phyloP scores from a whole-genome alignment of 805 yeast genomes.

The Phaffomyces opuntiae region DNA sequence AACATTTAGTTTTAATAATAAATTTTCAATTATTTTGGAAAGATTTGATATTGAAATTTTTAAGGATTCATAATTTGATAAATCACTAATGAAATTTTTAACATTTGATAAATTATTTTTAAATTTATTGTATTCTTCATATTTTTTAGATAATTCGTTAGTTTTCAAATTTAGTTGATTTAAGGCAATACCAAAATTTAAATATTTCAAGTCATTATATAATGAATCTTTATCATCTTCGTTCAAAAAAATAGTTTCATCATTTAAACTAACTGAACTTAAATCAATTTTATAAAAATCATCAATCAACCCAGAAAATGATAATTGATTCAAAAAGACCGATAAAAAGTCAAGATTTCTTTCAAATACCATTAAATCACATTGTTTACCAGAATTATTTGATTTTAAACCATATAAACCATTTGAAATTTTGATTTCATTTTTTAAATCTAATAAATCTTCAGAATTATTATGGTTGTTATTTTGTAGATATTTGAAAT shows the following conservation, averaged over 20 bases:
- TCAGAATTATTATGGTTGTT: conserved; percentile 23
- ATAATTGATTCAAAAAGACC: conserved; percentile 66
- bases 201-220: conserved; percentile 45
- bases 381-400: conserved; percentile 40
- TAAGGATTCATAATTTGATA: conserved; percentile 57
- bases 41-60: conserved; percentile 69
- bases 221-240: conserved; percentile 30
- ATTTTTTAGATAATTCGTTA: conserved; percentile 58
- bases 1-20: conserved; percentile 39
- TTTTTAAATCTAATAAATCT: conserved; percentile 30
- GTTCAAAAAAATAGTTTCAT: conserved; percentile 16
- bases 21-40: conserved; percentile 63
- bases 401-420: conserved; percentile 27
- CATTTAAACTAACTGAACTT: conserved; percentile 26
- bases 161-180: conserved; percentile 64
- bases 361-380: conserved; percentile 74
- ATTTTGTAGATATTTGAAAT: conserved; percentile 27
- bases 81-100: conserved; percentile 60
- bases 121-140: conserved; percentile 47
- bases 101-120: conserved; percentile 35
- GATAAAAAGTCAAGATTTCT: conserved; percentile 69
- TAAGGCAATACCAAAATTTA: conserved; percentile 80
- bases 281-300: conserved; percentile 53
- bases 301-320: conserved; percentile 76
- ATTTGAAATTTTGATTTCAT: conserved; percentile 15